A percentile compares a stretch with the other conserved stretches of the same genome.
phyloP scores from a whole-genome alignment of 2,329 filamentous ascomycete genomes.

The Aureobasidium sp. region DNA sequence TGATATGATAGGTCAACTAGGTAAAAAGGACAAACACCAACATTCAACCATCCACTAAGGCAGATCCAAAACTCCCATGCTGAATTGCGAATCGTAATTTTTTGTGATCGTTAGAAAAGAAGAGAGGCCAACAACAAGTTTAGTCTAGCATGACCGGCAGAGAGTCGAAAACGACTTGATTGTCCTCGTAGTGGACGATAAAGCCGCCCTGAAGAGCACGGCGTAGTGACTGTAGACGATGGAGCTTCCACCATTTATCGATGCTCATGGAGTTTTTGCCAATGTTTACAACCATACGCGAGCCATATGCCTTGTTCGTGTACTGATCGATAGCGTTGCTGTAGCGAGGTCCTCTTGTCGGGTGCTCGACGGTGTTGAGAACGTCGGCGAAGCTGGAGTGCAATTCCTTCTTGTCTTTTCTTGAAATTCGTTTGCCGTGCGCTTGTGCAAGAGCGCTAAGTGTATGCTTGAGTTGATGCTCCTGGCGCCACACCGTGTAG shows the following conservation, averaged over 20 bases:
- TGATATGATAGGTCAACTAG: background rate
- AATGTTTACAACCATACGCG: conserved; percentile 55
- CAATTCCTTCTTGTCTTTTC: conserved; percentile 60
- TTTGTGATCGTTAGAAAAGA: background rate
- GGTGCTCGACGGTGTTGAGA: conserved; percentile 58
- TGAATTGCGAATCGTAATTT: background rate
- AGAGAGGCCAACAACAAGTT: background rate
- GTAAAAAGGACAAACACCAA: background rate
- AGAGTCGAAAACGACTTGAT: conserved; percentile 54
- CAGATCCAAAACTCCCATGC: background rate
- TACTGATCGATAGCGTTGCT: conserved; percentile 57
- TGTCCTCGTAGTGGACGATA: conserved; percentile 55
- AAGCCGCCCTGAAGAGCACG: conserved; percentile 57
- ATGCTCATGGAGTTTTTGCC: conserved; percentile 56
- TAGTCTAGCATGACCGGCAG: conserved; percentile 40
- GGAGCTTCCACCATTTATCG: conserved; percentile 68
- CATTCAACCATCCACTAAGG: background rate
- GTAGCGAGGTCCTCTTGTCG: conserved; percentile 59
- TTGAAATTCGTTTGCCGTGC: conserved; percentile 56
- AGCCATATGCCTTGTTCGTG: conserved; percentile 54
- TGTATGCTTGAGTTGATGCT: conserved; percentile 52
- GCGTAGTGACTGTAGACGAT: conserved; percentile 55
- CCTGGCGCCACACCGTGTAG: conserved; percentile 61
- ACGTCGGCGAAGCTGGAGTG: conserved; percentile 62
- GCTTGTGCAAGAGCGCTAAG: conserved; percentile 54